Evolutionary conservation across 2,329 filamentous ascomycete genomes (phyloP), one percentile per base, ranked within the genome.

Genomic region (Cercospora sp.): DNA sequence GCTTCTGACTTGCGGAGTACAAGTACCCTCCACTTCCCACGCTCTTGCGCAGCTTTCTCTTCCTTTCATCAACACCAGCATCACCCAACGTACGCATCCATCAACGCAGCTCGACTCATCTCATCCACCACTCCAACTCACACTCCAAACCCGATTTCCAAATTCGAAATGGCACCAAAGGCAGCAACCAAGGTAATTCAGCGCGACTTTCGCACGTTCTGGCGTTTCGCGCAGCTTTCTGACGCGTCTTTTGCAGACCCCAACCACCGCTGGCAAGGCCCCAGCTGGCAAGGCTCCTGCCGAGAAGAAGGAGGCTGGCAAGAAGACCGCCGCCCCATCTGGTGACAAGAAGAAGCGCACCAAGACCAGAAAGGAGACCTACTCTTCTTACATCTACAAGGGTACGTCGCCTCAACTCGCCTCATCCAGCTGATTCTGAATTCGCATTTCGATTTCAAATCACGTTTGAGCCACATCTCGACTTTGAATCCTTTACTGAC

Each of bases 261-360:
- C 94, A 85, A 88, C 86, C 84, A 90, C 88, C 81, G 94, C 92
- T 86, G 89, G 93, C 86, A 98, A 98, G 93, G 94, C 94, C 78
- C 89, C 90, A 74, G 90, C 89, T 79, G 88, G 88, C 80, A 91
- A 91, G 83, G 88, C 89, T 58, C 93, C 94, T 69, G 92, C 91
- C 80, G 94, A 97, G 90, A 97, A 97, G 91, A 97, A 98, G 91
- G 94, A 98, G 86, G 95, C 94, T 74, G 95, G 94, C 87, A 99
- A 99, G 92, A 99, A 98, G 91, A 98, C 95, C 61, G 85, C 88
- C 76, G 93, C 94, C 70, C 89, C 94, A 71, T 89, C 92, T 66
- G 95, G 95, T 74, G 95, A 98, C 79, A 98, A 98, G 93, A 99
- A 99, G 92, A 99, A 98, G 94, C 93, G 95, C 81, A 97, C 93